These are phyloP conservation scores for Dimocarpus longan DNA, from an alignment of 345 rosid species.

Conservation along the genomic window DNA sequence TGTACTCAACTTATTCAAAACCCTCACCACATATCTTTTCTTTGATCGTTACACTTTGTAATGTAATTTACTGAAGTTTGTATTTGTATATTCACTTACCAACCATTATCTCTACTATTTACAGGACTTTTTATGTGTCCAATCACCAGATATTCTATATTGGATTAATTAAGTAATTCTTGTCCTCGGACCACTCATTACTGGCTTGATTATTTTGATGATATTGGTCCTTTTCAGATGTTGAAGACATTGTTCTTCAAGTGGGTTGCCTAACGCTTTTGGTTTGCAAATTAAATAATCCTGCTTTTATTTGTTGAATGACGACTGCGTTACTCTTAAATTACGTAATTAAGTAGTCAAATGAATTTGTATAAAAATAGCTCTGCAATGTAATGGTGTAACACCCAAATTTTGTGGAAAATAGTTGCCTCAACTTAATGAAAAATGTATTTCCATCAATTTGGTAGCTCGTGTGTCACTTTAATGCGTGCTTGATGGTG, in stretches of 20 bases:
- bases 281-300: neutral
- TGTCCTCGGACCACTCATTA: conserved; percentile 18
- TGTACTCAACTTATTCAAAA: neutral
- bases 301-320: conserved; percentile 24
- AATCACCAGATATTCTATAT: conserved; percentile 5
- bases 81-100: conserved; percentile 3
- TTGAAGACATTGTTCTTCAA: conserved; percentile 10
- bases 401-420: conserved; percentile 20
- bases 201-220: conserved; percentile 6
- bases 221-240: neutral
- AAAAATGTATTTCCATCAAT: conserved; percentile 13
- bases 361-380: neutral
- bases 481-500: conserved; percentile 30
- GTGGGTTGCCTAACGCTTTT: neutral
- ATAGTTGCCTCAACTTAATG: conserved; percentile 21
- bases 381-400: conserved; percentile 7
- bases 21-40: neutral
- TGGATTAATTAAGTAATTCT: neutral
- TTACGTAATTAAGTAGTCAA: conserved; percentile 32
- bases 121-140: neutral
- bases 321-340: conserved; percentile 44
- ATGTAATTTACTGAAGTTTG: too few species aligned
- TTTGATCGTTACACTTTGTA: neutral
- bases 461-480: conserved; percentile 52
- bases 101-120: conserved; percentile 7